These are phyloP conservation scores for Auxenochlorella pyrenoidosa DNA, from an alignment of 139 green algal genomes.

Conservation along the genomic window DNA sequence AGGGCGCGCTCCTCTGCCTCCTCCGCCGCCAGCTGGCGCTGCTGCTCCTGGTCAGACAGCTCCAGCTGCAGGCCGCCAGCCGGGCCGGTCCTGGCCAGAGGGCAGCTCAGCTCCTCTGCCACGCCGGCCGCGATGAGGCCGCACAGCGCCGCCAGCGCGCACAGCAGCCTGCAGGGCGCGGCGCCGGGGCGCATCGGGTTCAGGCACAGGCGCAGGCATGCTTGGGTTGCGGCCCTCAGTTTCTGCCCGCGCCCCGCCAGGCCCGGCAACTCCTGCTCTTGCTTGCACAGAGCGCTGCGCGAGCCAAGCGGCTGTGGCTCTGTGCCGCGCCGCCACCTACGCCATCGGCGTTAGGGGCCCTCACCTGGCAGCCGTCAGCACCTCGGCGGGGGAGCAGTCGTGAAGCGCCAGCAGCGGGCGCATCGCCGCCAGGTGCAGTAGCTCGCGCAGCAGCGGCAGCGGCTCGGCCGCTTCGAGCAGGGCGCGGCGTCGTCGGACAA, in stretches of 20 bases:
- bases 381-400: neutral
- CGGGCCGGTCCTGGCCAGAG: neutral
- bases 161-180: constrained; percentile 8
- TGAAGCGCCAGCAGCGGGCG: neutral
- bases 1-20: neutral
- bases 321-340: no score
- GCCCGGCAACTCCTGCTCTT: no score
- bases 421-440: neutral
- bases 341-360: neutral
- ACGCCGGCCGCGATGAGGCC: neutral
- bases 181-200: neutral
- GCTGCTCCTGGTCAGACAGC: neutral
- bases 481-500: neutral
- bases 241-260: no score
- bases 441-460: constrained; percentile 10
- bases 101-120: neutral
- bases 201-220: no score
- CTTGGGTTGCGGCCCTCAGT: no score
- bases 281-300: no score
- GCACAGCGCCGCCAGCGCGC: neutral
- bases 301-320: no score
- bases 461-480: neutral
- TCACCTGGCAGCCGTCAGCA: neutral
- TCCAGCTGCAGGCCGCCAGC: neutral
- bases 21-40: neutral